These are phyloP conservation scores for Vaccinium vitisidaea DNA, from an alignment of 148 eudicot species.

Conservation along the genomic window DNA sequence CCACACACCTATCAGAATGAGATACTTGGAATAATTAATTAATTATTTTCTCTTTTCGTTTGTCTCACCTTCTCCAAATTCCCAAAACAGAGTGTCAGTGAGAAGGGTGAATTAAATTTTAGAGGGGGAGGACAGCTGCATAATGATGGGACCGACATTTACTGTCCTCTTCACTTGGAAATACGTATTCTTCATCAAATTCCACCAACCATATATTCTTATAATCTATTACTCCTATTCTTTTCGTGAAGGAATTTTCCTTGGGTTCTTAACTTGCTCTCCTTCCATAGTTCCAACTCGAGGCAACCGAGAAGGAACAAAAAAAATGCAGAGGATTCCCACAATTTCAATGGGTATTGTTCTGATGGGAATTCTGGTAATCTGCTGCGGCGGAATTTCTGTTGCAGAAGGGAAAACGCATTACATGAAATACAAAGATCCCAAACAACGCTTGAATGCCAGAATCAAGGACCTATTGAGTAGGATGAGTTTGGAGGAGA, in stretches of 20 bases:
- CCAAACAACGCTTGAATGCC: slow-evolving; percentile 28
- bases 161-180: neutral
- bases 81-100: too few relatives aligned
- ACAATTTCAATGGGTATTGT: neutral
- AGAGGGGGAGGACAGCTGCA: neutral
- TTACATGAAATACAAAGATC: slow-evolving; percentile 35
- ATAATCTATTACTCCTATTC: neutral
- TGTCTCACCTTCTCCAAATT: too few relatives aligned
- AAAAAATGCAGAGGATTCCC: slow-evolving; percentile 22
- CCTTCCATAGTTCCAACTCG: neutral
- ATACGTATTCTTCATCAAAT: neutral
- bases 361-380: slow-evolving; percentile 21
- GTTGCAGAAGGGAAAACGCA: slow-evolving; percentile 22
- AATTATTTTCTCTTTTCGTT: too few relatives aligned
- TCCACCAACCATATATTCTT: neutral
- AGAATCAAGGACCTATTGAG: slow-evolving; percentile 40
- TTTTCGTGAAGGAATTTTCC: neutral
- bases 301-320: neutral
- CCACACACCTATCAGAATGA: too few relatives aligned
- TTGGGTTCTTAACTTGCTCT: neutral
- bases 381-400: slow-evolving; percentile 19
- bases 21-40: too few relatives aligned
- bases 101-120: too few relatives aligned
- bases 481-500: slow-evolving; percentile 43
- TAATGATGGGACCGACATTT: neutral